These are phyloP conservation scores for Acacia acuminata DNA, from an alignment of 306 rosid species.

Conservation along the genomic window DNA sequence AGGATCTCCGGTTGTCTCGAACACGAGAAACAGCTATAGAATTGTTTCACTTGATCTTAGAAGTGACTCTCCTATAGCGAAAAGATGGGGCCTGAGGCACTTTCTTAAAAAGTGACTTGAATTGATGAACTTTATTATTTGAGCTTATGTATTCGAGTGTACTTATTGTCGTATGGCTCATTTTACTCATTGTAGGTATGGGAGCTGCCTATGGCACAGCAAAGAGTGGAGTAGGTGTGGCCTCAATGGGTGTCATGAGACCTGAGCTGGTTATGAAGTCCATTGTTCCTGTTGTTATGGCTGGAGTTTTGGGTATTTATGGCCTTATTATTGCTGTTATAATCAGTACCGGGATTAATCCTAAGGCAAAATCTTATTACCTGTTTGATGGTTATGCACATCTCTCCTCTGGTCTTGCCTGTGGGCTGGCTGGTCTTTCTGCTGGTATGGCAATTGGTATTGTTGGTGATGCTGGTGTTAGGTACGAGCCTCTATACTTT, in stretches of 20 bases:
- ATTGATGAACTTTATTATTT: not conserved
- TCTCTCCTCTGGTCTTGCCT: conserved; percentile 89
- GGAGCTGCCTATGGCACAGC: conserved; percentile 95
- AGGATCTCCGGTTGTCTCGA: not conserved
- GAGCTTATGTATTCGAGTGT: not conserved
- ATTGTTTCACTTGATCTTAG: not conserved
- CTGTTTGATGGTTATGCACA: conserved; percentile 91
- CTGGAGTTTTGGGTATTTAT: conserved; percentile 94
- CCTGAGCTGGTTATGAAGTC: conserved; percentile 93
- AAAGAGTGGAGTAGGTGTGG: conserved; percentile 89
- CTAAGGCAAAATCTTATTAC: conserved; percentile 85
- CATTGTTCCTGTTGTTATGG: conserved; percentile 92
- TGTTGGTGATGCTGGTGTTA: conserved; percentile 92
- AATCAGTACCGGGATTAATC: conserved; percentile 89
- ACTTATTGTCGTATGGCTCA: conserved; percentile 4
- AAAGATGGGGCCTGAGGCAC: not conserved
- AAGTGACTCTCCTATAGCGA: not conserved
- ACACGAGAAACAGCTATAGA: not conserved
- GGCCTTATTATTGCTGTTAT: conserved; percentile 91
- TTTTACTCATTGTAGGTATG: conserved; percentile 58
- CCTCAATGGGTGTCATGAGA: conserved; percentile 94
- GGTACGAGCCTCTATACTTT: conserved; percentile 47
- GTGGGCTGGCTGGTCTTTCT: conserved; percentile 85
- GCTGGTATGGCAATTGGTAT: conserved; percentile 96
- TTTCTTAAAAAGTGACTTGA: conserved; percentile 18